Base-by-base conservation (phyloP, 2,329 filamentous ascomycete genomes). In the Aspergillus sp. region DNA sequence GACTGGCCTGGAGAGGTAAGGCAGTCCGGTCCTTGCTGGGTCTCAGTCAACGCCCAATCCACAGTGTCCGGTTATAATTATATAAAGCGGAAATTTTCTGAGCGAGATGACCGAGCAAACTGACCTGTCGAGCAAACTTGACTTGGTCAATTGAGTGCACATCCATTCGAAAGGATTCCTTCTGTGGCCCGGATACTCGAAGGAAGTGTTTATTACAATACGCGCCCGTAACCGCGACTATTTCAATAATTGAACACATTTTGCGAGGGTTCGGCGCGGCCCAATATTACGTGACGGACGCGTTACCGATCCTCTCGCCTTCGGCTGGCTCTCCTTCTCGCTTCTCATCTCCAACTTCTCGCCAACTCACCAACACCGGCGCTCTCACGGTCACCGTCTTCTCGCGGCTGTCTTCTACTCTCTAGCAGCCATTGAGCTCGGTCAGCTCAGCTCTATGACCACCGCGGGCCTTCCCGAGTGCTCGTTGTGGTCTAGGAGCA, bases 401-500 rank as follows among this genome's bases (percentile, higher is more conserved):
- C 22, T 33, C n/a, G 27, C 45, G 44, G 47, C 47, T 59, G 39
- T 46, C 15, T 30, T 41, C 51, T 46, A 46, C 19, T 19, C 42
- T 27, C 42, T 17, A 51, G 45, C 50, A 56, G 61, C 59, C 58
- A 64, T 66, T 64, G 62, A 59, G 53, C 56, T 59, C 41, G 44
- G 52, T 47, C 44, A 37, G 51, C 58, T 54, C 56, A 46, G 53
- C 61, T 65, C 60, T 52, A 64, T 64, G 64, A 65, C 63, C 51
- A 58, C 63, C 49, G 49, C 61, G 61, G 57, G 60, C 58, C 46
- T 54, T 24, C 51, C 39, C 33, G n/a, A 53, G 54, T 55, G 61
- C 61, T 65, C 61, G 64, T 64, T 61, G 63, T 58, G 64, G 64
- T 66, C 64, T 60, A 59, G 51, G 47, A 58, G 53, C 59, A 62